These are phyloP conservation scores for Ganoderma meredithae DNA, from an alignment of 1,284 basidiomycete species.

Conservation along the genomic window DNA sequence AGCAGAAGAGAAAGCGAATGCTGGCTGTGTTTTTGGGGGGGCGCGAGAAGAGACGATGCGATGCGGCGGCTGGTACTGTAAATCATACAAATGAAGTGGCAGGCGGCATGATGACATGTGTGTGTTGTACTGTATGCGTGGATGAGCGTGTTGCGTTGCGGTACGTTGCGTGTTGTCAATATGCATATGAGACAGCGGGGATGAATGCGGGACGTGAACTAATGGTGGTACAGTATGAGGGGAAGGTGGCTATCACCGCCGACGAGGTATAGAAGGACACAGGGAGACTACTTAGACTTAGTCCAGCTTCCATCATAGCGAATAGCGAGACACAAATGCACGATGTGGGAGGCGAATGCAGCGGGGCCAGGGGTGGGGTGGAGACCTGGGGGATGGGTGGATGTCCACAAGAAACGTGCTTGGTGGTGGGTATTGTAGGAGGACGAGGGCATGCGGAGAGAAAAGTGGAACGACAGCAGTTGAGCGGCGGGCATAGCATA, in stretches of 20 bases:
- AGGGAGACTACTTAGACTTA: slow-evolving; percentile 8
- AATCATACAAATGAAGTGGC: slow-evolving; percentile 5
- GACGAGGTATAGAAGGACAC: neutral
- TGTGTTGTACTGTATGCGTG: slow-evolving; percentile 3
- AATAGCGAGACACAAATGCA: slow-evolving; percentile 8
- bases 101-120: slow-evolving; percentile 7
- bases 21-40: neutral
- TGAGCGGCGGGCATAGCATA: slow-evolving; percentile 30
- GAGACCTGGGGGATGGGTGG: neutral
- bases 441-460: slow-evolving; percentile 13
- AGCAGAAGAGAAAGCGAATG: neutral
- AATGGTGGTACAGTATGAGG: slow-evolving; percentile 33
- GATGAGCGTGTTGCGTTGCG: slow-evolving; percentile 17
- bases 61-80: slow-evolving; percentile 1
- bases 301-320: slow-evolving; percentile 13
- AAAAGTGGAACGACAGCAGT: slow-evolving; percentile 23
- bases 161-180: slow-evolving; percentile 15
- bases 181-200: slow-evolving; percentile 30
- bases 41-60: too few relatives aligned
- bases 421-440: neutral
- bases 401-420: neutral
- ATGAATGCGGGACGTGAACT: slow-evolving; percentile 23
- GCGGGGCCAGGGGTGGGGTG: neutral
- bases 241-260: neutral
- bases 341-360: neutral